Base-by-base conservation (phyloP, 495 filamentous ascomycete genomes). In the Aspergillus incahuasiensis region DNA sequence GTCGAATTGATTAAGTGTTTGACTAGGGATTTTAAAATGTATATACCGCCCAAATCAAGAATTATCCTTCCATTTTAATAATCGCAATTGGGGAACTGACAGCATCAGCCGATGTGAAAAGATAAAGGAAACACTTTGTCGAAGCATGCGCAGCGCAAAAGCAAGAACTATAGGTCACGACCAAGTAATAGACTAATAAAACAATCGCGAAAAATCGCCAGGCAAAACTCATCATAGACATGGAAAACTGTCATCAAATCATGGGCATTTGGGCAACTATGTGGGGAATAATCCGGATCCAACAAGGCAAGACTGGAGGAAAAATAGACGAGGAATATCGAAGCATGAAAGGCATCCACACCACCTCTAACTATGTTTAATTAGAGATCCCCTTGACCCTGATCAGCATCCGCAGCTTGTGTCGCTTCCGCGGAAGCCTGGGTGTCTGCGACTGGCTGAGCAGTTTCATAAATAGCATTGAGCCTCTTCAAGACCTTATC, bases 401-500 rank as follows among this genome's bases (percentile, higher is more conserved):
- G 30, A 35, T 40, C 19, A 1, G 45, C 35, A 21, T 39, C 28
- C 13, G 30, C 15, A 19, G 45, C 22, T 25, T 50, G 20, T n/a
- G 45, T 28, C 4, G 38, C 2, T 41, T 32, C 28, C n/a, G 45
- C 30, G 19, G 35, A 42, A 52, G 12, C 24, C 38, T 16, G n/a
- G 18, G 38, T 16, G 5, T 40, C n/a, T 18, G 38, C 60, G 30
- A 63, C 65, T 51, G 76, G 82, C 43, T 84, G 83, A 0, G 78
- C 78, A 1, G 77, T 81, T 58, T 81, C 74, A 62, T 85, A 85
- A 3, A 84, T 88, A 2, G 81, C 82, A 30, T 77, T 79, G 6
- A 96, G 78, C 19, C 86, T 80, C 52, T 74, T 83, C 73, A 91
- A 80, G 0, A 92, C 86, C 54, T 86, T 88, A 59, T 96, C 89